Evolutionary conservation across 176 grass and related monocot species (phyloP).

Genomic region (Aegilops bicornis): DNA sequence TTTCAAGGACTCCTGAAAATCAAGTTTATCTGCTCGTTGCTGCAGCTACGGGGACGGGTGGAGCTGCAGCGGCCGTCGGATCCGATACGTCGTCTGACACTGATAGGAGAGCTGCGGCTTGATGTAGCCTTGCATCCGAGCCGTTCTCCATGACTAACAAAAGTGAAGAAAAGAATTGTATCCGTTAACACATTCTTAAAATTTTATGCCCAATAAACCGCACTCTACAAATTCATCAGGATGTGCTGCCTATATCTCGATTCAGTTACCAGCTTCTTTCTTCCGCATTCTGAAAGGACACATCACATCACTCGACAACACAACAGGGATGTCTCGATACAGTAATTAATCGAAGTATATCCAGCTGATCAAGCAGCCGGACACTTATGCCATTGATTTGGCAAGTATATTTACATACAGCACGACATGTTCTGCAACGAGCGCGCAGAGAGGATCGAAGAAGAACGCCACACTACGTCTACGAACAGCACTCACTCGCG

Average conservation of each 20-base stretch:
- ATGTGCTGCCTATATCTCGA: neutral
- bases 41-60: neutral
- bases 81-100: neutral
- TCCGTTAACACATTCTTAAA: neutral
- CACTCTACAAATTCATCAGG: neutral
- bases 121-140: neutral
- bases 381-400: slow-evolving; percentile 18
- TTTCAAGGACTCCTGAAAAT: neutral
- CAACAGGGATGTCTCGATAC: neutral
- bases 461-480: neutral
- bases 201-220: neutral
- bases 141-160: neutral
- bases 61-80: neutral
- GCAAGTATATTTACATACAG: neutral
- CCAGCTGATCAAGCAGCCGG: neutral
- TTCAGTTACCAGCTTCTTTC: neutral
- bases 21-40: neutral
- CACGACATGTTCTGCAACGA: neutral
- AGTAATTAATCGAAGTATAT: neutral
- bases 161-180: neutral
- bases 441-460: neutral
- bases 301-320: neutral
- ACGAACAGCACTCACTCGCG: neutral
- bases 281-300: neutral
- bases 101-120: neutral